A percentile compares a stretch with the other conserved stretches of the same genome.
Conservation (phyloP, 2,329 filamentous ascomycete genomes). For the Mycosphaerella arachidis region DNA sequence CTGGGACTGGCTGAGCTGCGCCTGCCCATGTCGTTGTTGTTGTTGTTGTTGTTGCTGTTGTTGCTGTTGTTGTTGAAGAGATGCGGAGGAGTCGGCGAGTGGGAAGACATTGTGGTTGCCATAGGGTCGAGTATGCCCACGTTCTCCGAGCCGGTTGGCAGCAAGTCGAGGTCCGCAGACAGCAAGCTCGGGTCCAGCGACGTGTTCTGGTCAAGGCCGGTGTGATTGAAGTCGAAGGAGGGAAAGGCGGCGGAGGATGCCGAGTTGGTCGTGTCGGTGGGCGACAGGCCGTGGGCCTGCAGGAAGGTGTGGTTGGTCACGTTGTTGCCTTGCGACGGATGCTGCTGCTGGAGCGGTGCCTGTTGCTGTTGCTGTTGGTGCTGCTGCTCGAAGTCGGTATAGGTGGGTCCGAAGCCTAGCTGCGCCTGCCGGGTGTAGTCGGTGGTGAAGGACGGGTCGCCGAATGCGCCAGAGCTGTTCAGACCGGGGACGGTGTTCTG, state of each 20-base stretch:
- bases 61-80: constrained; percentile 47
- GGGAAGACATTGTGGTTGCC: constrained; percentile 46
- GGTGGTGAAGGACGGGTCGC: constrained; percentile 38
- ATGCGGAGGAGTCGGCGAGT: constrained; percentile 53
- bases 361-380: constrained; percentile 35
- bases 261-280: constrained; percentile 7
- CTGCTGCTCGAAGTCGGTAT: constrained; percentile 24
- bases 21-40: constrained; percentile 46
- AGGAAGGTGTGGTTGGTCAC: constrained; percentile 42
- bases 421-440: constrained; percentile 40
- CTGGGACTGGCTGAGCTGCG: constrained; percentile 51
- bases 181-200: constrained; percentile 59
- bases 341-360: constrained; percentile 26
- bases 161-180: constrained; percentile 40
- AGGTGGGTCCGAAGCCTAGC: constrained; percentile 41
- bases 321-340: constrained; percentile 12
- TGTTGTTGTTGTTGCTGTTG: constrained; percentile 37
- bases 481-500: constrained; percentile 13
- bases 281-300: constrained; percentile 38
- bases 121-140: constrained; percentile 48
- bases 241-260: constrained; percentile 50
- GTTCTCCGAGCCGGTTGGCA: constrained; percentile 43
- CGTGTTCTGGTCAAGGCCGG: constrained; percentile 55
- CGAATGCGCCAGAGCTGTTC: constrained; percentile 25
- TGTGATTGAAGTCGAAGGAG: constrained; percentile 48